A percentile compares a stretch with the other conserved stretches of the same genome.
Conservation (phyloP, 192 early-diverging fungal species). For the Entophlyctis helioformis region DNA sequence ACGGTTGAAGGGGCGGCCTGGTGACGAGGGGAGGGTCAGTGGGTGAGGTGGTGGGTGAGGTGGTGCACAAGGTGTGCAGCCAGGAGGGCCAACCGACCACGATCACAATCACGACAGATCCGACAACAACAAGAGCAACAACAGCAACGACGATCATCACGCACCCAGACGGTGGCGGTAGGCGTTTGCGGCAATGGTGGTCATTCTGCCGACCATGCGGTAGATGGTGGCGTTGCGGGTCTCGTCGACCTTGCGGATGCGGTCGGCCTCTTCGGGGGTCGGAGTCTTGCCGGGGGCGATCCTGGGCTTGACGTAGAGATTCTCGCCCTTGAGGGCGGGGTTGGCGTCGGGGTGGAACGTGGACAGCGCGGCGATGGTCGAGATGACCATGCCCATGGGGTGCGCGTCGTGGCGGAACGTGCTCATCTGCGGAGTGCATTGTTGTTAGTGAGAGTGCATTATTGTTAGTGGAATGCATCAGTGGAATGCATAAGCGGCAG, state of each 20-base stretch:
- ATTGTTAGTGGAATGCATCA: no score
- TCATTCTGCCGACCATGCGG: conserved; percentile 49
- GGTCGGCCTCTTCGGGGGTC: conserved; percentile 7
- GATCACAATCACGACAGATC: not conserved
- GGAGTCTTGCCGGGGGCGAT: conserved; percentile 3
- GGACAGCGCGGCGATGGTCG: conserved; percentile 42
- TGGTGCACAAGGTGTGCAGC: not conserved
- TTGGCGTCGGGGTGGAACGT: conserved; percentile 63
- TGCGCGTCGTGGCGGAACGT: conserved; percentile 58
- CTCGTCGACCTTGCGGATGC: conserved; percentile 8
- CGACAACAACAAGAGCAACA: not conserved
- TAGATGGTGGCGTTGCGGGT: conserved; percentile 41
- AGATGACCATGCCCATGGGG: conserved; percentile 54
- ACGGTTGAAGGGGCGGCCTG: conserved; percentile 26
- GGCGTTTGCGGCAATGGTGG: conserved; percentile 47
- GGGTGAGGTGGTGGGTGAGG: no score
- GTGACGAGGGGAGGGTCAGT: no score
- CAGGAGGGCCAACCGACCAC: not conserved
- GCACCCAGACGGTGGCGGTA: conserved; percentile 49
- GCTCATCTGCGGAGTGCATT: conserved; percentile 34
- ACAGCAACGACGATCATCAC: conserved; percentile 1
- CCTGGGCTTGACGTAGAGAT: conserved; percentile 29
- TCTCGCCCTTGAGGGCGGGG: conserved; percentile 44
- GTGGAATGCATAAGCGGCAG: no score
- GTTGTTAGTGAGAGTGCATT: no score